Percentiles rank a stretch among this genome's conserved stretches.
These are phyloP conservation scores for Aspergillus bridgeri DNA, from an alignment of 495 filamentous ascomycete species.

Conservation along the genomic window DNA sequence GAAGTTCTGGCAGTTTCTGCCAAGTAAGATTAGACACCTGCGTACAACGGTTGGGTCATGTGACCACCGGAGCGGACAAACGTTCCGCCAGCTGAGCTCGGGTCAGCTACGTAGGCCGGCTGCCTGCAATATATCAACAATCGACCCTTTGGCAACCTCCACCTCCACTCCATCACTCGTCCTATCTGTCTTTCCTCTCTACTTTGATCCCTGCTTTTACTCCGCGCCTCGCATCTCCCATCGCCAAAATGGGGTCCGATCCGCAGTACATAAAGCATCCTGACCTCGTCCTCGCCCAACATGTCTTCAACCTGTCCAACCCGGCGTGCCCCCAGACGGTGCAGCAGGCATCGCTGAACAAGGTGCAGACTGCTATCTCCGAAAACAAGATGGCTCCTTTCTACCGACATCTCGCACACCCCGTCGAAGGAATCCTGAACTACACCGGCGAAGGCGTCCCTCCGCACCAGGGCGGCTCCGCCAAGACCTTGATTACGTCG, in stretches of 20 bases:
- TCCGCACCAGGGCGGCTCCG: conserved; percentile 55
- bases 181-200: conserved; percentile 9
- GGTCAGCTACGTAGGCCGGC: conserved; percentile 26
- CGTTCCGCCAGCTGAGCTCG: conserved; percentile 44
- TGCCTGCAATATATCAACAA: conserved; percentile 20
- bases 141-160: conserved; percentile 14
- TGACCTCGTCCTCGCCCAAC: conserved; percentile 84
- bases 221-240: conserved; percentile 9
- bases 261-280: conserved; percentile 96
- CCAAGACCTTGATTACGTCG: conserved; percentile 49
- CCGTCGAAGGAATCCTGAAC: conserved; percentile 87
- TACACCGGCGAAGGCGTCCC: conserved; percentile 64
- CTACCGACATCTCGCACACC: conserved; percentile 93
- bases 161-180: conserved; percentile 16
- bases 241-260: conserved; percentile 83
- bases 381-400: conserved; percentile 97
- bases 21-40: too few relatives aligned
- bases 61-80: conserved; percentile 30
- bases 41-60: not conserved
- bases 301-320: conserved; percentile 96
- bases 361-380: conserved; percentile 85
- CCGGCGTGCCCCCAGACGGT: conserved; percentile 64
- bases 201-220: conserved; percentile 9
- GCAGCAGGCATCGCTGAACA: conserved; percentile 72
- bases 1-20: too few relatives aligned